These are phyloP conservation scores for Amaranthus palmeri DNA, from an alignment of 148 eudicot genomes.

Conservation along the genomic window DNA sequence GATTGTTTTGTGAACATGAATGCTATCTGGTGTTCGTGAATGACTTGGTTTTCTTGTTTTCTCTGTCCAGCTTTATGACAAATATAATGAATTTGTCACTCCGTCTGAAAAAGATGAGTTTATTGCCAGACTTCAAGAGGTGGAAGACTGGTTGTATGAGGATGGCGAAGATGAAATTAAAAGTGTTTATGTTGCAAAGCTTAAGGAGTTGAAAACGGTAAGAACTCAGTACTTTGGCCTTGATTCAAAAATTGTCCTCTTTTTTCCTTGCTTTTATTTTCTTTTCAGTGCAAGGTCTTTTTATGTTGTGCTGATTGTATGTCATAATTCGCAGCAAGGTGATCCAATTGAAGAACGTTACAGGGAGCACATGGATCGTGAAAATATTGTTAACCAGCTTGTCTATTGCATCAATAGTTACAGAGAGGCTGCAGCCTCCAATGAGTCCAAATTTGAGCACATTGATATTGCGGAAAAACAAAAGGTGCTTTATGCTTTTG, in stretches of 20 bases:
- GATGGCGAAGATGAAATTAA: conserved; percentile 97
- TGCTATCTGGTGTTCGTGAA: conserved; percentile 2
- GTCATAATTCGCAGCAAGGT: conserved; percentile 51
- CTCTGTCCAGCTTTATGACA: conserved; percentile 65
- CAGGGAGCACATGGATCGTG: conserved; percentile 70
- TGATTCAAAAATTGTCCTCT: neutral
- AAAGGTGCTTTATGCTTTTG: conserved; percentile 37
- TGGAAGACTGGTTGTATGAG: conserved; percentile 94
- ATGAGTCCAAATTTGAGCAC: conserved; percentile 81
- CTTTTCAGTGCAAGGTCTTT: neutral
- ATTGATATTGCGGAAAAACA: conserved; percentile 77
- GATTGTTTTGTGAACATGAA: neutral
- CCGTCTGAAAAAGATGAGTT: conserved; percentile 69
- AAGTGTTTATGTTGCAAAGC: conserved; percentile 86
- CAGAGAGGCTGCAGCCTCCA: conserved; percentile 67
- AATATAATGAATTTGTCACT: conserved; percentile 63
- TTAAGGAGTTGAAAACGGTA: conserved; percentile 92
- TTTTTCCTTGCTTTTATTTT: neutral
- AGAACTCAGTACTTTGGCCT: neutral
- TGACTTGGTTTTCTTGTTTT: neutral
- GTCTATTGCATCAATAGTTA: conserved; percentile 48
- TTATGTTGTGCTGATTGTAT: neutral
- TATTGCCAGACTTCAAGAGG: conserved; percentile 63
- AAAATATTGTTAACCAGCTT: conserved; percentile 54
- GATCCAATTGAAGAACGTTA: conserved; percentile 83